Evolutionary conservation across 2,329 filamentous ascomycete genomes (phyloP).

Genomic region (Diplocarpon rosae): DNA sequence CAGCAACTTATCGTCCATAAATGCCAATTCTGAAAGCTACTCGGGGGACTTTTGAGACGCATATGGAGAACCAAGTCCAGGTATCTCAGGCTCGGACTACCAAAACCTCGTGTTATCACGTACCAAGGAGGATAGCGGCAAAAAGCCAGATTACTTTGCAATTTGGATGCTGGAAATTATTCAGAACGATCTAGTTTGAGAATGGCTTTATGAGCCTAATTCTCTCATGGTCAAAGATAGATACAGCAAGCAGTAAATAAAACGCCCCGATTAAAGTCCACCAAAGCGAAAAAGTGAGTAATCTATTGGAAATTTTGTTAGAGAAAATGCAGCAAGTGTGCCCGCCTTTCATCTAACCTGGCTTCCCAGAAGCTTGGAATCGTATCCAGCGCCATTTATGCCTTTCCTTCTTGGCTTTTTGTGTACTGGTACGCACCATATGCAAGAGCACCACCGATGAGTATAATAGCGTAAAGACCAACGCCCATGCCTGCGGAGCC

Average conservation of each 20-base stretch:
- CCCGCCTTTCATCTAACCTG: constrained; percentile 5
- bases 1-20: too few species aligned
- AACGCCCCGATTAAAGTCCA: not conserved
- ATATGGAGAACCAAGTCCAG: too few species aligned
- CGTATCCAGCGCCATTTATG: constrained; percentile 9
- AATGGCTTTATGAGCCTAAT: too few species aligned
- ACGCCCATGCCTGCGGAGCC: constrained; percentile 52
- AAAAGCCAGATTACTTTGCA: too few species aligned
- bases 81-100: too few species aligned
- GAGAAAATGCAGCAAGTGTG: constrained; percentile 21
- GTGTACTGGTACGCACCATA: constrained; percentile 83
- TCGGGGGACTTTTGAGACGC: too few species aligned
- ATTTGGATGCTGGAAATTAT: too few species aligned
- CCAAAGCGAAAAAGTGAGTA: not conserved
- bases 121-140: too few species aligned
- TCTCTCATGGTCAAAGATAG: too few species aligned
- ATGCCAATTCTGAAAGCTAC: too few species aligned
- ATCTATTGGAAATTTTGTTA: constrained; percentile 15
- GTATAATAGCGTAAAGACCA: constrained; percentile 69
- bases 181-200: too few species aligned
- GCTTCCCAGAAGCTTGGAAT: not conserved
- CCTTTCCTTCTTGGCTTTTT: constrained; percentile 33
- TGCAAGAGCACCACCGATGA: constrained; percentile 65
- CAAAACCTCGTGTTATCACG: too few species aligned
- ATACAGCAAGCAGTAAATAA: not conserved